These are phyloP conservation scores for Odontarrhena argentea DNA, from an alignment of 345 rosid genomes.

Conservation along the genomic window DNA sequence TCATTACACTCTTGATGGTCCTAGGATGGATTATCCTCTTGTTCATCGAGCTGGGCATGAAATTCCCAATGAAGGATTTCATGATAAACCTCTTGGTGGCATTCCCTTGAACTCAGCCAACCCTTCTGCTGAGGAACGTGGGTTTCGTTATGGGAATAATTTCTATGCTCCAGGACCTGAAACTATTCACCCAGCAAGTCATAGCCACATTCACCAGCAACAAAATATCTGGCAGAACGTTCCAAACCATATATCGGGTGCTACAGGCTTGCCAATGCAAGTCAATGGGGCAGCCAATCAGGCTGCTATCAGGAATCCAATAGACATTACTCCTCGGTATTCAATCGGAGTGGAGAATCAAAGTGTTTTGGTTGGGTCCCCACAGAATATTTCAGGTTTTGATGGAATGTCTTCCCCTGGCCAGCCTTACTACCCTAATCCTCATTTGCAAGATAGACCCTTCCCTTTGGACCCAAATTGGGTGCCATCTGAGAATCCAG, in stretches of 20 bases:
- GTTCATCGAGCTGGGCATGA: slow-evolving; percentile 73
- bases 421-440: slow-evolving; percentile 46
- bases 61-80: slow-evolving; percentile 57
- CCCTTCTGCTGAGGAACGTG: slow-evolving; percentile 58
- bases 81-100: slow-evolving; percentile 56
- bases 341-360: slow-evolving; percentile 54
- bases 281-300: slow-evolving; percentile 59
- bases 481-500: slow-evolving; percentile 42
- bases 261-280: slow-evolving; percentile 50
- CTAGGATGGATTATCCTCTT: slow-evolving; percentile 58
- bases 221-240: slow-evolving; percentile 68
- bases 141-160: slow-evolving; percentile 57
- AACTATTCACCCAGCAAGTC: slow-evolving; percentile 51
- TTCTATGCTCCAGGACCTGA: slow-evolving; percentile 65
- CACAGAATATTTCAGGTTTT: slow-evolving; percentile 56
- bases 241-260: slow-evolving; percentile 55
- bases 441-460: slow-evolving; percentile 43
- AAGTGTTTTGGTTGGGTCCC: slow-evolving; percentile 52
- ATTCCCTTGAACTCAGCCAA: slow-evolving; percentile 44
- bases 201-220: slow-evolving; percentile 56
- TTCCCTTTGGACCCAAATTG: slow-evolving; percentile 42
- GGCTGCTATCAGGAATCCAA: slow-evolving; percentile 46
- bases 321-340: slow-evolving; percentile 55
- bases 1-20: slow-evolving; percentile 61
- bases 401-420: slow-evolving; percentile 52